A percentile compares a stretch with the other conserved stretches of the same genome.
Conservation (phyloP, 148 eudicot species). For the Pouteria glomerata region DNA sequence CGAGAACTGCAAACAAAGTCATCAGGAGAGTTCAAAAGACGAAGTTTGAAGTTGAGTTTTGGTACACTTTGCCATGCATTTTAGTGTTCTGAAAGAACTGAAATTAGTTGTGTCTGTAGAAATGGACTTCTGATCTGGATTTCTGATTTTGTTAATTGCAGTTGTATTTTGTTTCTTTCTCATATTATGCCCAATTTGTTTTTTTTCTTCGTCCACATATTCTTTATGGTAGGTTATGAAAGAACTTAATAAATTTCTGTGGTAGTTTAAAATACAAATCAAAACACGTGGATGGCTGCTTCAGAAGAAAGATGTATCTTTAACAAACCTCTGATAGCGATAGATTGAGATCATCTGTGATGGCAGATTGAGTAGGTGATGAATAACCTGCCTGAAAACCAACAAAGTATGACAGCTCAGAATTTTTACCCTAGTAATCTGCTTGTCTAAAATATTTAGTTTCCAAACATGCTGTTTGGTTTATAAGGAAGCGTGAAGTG, state of each 20-base stretch:
- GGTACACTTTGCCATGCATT: not conserved
- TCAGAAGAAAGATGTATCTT: too few relatives aligned
- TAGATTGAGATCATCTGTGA: constrained; percentile 62
- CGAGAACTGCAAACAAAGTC: constrained; percentile 51
- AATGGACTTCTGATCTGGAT: not conserved
- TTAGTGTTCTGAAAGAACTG: not conserved
- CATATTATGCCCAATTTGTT: not conserved
- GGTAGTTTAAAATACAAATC: too few relatives aligned
- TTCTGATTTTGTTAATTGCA: too few relatives aligned
- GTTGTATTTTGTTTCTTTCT: too few relatives aligned
- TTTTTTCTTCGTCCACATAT: not conserved
- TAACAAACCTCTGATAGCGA: constrained; percentile 65
- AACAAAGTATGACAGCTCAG: not conserved
- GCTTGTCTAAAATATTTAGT: not conserved
- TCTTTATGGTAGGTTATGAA: too few relatives aligned
- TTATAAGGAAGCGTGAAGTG: too few relatives aligned
- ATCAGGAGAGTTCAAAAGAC: not conserved
- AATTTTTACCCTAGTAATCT: not conserved
- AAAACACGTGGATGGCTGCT: too few relatives aligned
- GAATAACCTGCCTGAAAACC: constrained; percentile 72
- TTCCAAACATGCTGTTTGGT: too few relatives aligned
- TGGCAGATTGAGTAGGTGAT: constrained; percentile 74
- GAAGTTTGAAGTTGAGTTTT: not conserved
- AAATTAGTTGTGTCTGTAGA: not conserved
- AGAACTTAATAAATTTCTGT: too few relatives aligned